phyloP scores from a whole-genome alignment of 2,329 filamentous ascomycete species.

The Pseudopithomyces maydicus region DNA sequence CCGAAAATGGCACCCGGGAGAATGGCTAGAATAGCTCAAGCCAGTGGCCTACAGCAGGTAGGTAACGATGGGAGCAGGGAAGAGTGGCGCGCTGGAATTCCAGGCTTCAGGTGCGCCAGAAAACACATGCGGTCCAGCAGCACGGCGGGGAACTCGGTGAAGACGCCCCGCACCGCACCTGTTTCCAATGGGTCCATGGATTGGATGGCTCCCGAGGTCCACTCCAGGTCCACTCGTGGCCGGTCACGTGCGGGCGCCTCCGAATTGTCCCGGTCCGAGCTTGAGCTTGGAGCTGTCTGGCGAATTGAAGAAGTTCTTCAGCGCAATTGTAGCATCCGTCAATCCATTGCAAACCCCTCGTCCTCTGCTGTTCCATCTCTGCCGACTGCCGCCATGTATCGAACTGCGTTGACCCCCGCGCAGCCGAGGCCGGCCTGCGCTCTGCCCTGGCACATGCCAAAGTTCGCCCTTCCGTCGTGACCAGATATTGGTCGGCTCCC shows the following conservation, averaged over 20 bases:
- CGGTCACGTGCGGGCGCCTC: background rate
- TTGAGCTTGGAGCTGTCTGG: background rate
- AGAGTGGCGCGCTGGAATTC: no score
- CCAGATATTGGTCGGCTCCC: slow-evolving; percentile 14
- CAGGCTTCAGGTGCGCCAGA: no score
- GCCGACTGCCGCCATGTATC: slow-evolving; percentile 36
- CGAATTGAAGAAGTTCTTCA: background rate
- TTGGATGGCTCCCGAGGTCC: no score
- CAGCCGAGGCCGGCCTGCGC: slow-evolving; percentile 43
- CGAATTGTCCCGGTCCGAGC: background rate
- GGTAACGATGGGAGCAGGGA: no score
- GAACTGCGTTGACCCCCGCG: slow-evolving; percentile 36
- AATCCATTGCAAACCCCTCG: background rate
- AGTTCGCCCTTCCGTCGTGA: slow-evolving; percentile 33
- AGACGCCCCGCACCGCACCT: no score
- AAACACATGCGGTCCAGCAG: no score
- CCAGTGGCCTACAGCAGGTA: no score
- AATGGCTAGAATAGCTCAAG: no score
- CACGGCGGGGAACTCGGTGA: no score
- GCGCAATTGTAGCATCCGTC: slow-evolving; percentile 6
- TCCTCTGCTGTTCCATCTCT: slow-evolving; percentile 1
- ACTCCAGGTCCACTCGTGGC: no score
- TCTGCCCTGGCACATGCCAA: slow-evolving; percentile 44
- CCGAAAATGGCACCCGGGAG: no score
- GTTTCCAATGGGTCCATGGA: no score